Conservation (phyloP, 139 green algal genomes). For the Chlorella ohadii region DNA sequence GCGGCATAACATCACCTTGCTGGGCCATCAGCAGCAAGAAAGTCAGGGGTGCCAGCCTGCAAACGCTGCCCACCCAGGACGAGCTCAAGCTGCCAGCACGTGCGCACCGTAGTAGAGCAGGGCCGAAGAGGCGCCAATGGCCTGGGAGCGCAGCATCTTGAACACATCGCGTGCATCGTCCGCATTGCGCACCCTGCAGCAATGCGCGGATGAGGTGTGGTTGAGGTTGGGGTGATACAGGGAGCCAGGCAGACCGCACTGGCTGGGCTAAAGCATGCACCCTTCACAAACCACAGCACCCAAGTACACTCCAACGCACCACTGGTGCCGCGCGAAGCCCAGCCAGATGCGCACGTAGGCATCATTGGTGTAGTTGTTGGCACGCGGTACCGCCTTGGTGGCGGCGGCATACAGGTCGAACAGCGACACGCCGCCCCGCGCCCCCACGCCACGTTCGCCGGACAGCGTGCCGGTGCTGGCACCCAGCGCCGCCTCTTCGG, state of each 20-base stretch:
- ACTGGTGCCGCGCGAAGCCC: constrained; percentile 78
- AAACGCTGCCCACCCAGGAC: too few relatives aligned
- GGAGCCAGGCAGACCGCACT: too few relatives aligned
- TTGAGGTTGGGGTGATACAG: too few relatives aligned
- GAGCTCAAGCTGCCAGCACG: too few relatives aligned
- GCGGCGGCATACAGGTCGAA: constrained; percentile 78
- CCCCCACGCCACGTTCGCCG: background rate
- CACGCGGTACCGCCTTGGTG: constrained; percentile 70
- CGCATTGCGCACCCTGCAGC: constrained; percentile 41
- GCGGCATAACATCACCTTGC: too few relatives aligned
- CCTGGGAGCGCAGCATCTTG: constrained; percentile 85
- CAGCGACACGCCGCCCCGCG: constrained; percentile 40
- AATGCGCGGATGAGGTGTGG: too few relatives aligned
- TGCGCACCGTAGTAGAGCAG: constrained; percentile 61
- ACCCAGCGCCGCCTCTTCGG: constrained; percentile 53
- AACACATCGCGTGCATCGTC: constrained; percentile 90
- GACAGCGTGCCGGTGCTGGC: background rate
- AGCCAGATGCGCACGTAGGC: constrained; percentile 83
- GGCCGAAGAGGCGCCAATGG: constrained; percentile 64
- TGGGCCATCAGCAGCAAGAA: too few relatives aligned
- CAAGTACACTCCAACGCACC: constrained; percentile 45
- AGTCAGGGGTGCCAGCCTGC: too few relatives aligned
- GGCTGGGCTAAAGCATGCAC: too few relatives aligned
- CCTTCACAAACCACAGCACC: background rate
- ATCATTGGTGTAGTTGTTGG: constrained; percentile 61